These are phyloP conservation scores for Vitis amurensis DNA, from an alignment of 164 flowering plant genomes.

Conservation along the genomic window DNA sequence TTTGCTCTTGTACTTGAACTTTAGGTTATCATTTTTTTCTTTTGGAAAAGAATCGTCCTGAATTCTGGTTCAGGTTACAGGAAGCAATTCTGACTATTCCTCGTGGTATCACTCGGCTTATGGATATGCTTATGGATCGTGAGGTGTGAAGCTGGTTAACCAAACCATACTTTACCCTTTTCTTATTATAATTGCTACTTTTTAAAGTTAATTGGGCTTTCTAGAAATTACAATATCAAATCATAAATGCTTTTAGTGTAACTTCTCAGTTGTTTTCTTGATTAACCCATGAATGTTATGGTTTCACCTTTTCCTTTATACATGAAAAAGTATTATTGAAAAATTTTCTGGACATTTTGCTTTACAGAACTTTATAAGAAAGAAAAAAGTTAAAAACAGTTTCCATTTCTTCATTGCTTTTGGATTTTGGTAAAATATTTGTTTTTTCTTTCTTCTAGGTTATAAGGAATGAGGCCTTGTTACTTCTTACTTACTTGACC, in stretches of 20 bases:
- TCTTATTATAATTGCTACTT: too few relatives aligned
- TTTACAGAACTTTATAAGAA: too few relatives aligned
- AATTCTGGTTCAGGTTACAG: constrained; percentile 73
- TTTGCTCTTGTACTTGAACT: background rate
- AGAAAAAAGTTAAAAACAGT: too few relatives aligned
- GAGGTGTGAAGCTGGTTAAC: constrained; percentile 54
- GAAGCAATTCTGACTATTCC: constrained; percentile 92
- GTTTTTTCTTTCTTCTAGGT: constrained; percentile 47
- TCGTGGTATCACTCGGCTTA: constrained; percentile 92
- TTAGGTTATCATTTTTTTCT: constrained; percentile 5
- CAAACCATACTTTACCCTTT: background rate
- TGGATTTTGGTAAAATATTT: constrained; percentile 8
- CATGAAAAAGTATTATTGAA: too few relatives aligned
- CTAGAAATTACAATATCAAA: too few relatives aligned
- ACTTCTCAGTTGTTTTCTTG: too few relatives aligned
- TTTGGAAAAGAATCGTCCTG: constrained; percentile 21
- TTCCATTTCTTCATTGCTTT: background rate
- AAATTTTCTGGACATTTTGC: too few relatives aligned
- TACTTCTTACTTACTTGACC: constrained; percentile 92
- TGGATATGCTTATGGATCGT: constrained; percentile 99
- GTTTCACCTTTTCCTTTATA: too few relatives aligned
- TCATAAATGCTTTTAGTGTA: too few relatives aligned
- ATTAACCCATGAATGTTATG: too few relatives aligned
- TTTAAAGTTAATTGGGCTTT: too few relatives aligned
- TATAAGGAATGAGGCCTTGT: constrained; percentile 90